Base-by-base conservation (phyloP, 306 rosid genomes). In the Trifolium repens region DNA sequence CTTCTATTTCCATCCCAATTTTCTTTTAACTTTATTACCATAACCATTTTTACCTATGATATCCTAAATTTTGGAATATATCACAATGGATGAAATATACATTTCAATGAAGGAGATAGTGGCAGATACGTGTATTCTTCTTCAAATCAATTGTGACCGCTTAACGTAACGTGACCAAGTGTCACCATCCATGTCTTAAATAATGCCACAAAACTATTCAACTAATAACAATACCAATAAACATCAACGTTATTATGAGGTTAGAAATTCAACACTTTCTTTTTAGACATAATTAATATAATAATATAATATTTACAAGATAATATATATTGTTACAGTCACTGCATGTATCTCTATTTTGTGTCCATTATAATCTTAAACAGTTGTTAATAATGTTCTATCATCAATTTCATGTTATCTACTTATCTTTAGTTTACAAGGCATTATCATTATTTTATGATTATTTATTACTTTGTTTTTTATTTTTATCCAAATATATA, bases 91-190 rank as follows among this genome's bases (percentile, higher is more conserved):
- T 13, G 37, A 58, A 37, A 35, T 35, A 35, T 35, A 7, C 39
- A 35, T 35, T 5, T 35, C 32, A 35, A 37, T 37, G 24, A 19
- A 12, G 6, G 37, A 11, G 24, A 1, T 53, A 53, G 70, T 66
- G n/a, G 71, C 63, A 32, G 19, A 58, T 34, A 67, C 79, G 83
- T 73, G 68, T 57, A 58, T 53, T 46, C 65, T 53, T 59, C 46
- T 46, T 67, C 27, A 22, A 22, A 22, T 22, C 24, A 9, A 49
- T 39, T 26, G 57, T 46, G 77, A 67, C 74, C 26, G 59, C 57
- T 27, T 75, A 69, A 74, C 22, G 81, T 55, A 64, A 68, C 86
- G 80, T 54, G 5, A 52, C 30, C 64, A 50, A 5, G 19, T 50
- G 57, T n/a, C 22, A 50, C 57, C 24, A 50, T 50, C 57, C 24